Base-by-base conservation (phyloP, 768 basidiomycete species). In the Artomyces pyxidatus region DNA sequence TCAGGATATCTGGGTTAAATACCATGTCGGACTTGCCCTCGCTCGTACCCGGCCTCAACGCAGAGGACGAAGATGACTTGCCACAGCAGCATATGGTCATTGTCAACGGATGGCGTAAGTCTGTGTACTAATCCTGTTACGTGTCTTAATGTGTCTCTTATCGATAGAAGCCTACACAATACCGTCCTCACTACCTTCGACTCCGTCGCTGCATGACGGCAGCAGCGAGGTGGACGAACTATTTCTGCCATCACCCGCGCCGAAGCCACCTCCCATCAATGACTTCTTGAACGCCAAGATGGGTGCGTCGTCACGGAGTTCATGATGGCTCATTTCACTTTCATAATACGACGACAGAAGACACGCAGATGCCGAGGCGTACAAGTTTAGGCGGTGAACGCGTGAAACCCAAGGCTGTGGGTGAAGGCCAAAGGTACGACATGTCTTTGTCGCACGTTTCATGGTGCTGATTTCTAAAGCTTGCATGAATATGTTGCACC, bases 81-180 rank as follows among this genome's bases (percentile, higher is more conserved):
- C 21, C 19, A 12, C n/a, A 35, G 3, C n/a, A 48, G 19, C 37
- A 48, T 27, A 39, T 25, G n/a, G 26, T 32, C 16, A 29, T 41
- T 17, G 47, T 48, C 14, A 41, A 48, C 14, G 47, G 47, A n/a
- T 48, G 47, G 47, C 27, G 47, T 48, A 27, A 32, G 19, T 17
- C 6, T 8, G 4, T 16, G 21, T 46, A 11, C 12, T 25, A 19
- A 12, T 46, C 22, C 19, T 37, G 19, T 23, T 10, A 10, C 32
- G 23, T 22, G 9, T 44, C 30, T 22, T 25, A 37, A n/a, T 25
- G 14, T 6, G 6, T 23, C 14, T 19, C 6, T 21, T 10, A 28
- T 11, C n/a, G 19, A 19, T 25, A 48, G 47, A 27, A 11, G 26
- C 37, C n/a, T 48, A 23, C 23, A 28, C 21, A n/a, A 39, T 48